These are phyloP conservation scores for Rhodamnia rubescens DNA, from an alignment of 345 rosid genomes.

Conservation along the genomic window DNA sequence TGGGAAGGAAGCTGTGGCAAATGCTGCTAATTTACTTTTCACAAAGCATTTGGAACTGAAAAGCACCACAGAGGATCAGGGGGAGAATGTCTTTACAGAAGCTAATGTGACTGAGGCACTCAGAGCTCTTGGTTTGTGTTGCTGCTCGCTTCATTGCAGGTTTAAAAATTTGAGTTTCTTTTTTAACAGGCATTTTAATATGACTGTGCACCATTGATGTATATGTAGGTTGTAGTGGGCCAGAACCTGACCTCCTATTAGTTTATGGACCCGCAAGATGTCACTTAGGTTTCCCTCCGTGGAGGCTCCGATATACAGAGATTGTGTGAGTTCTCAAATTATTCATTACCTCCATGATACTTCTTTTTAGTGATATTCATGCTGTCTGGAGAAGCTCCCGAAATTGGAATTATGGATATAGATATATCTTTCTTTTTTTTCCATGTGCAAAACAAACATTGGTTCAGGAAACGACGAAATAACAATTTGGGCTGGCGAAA, in stretches of 20 bases:
- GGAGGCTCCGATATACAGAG: constrained; percentile 92
- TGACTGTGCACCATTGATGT: not conserved
- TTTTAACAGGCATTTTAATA: not conserved
- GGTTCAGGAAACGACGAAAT: not conserved
- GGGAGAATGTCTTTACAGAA: constrained; percentile 53
- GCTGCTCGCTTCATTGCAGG: not conserved
- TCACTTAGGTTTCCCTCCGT: constrained; percentile 88
- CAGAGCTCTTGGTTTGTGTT: constrained; percentile 50
- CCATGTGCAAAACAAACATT: not conserved
- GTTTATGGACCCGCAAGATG: constrained; percentile 85
- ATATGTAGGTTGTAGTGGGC: constrained; percentile 47
- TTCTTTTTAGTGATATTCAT: not conserved
- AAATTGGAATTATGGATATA: not conserved
- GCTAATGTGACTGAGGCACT: constrained; percentile 57
- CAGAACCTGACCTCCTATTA: constrained; percentile 72
- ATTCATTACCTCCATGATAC: not conserved
- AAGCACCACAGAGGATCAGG: constrained; percentile 19
- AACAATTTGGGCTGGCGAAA: not conserved
- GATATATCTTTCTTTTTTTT: not conserved
- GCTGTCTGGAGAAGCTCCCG: not conserved
- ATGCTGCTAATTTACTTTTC: constrained; percentile 76
- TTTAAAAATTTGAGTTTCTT: not conserved
- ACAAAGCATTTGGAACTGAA: constrained; percentile 27
- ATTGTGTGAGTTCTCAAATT: constrained; percentile 43
- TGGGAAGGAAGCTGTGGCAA: constrained; percentile 76